These are phyloP conservation scores for Fusarium pseudocircinatum DNA, from an alignment of 2,329 filamentous ascomycete species.

Conservation along the genomic window DNA sequence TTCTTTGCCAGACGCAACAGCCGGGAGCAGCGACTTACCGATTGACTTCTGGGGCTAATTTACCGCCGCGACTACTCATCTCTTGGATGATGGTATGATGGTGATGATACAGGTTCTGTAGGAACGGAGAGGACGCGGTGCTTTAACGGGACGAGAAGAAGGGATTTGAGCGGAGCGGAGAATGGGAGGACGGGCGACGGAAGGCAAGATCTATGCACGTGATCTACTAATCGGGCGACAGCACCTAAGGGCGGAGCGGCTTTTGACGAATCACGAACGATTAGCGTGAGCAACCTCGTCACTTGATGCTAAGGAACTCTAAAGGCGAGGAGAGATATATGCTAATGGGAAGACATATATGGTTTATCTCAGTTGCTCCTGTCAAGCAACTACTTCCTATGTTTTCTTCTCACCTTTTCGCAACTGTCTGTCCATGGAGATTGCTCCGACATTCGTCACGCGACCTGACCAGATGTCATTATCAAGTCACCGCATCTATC, in stretches of 20 bases:
- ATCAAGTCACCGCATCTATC: slow-evolving; percentile 8
- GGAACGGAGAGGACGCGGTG: slow-evolving; percentile 42
- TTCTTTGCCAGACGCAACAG: slow-evolving; percentile 2
- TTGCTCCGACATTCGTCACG: slow-evolving; percentile 25
- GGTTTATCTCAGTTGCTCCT: not conserved
- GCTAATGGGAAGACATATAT: not conserved
- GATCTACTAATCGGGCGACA: slow-evolving; percentile 31
- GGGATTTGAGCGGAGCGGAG: slow-evolving; percentile 46
- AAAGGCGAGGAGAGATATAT: not conserved
- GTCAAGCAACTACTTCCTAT: not conserved
- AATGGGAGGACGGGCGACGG: slow-evolving; percentile 40
- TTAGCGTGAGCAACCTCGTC: slow-evolving; percentile 37
- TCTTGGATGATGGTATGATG: slow-evolving; percentile 64
- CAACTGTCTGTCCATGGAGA: not conserved
- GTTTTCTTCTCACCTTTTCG: not conserved
- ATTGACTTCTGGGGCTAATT: slow-evolving; percentile 99
- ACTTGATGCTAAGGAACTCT: slow-evolving; percentile 18
- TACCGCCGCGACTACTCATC: slow-evolving; percentile 97
- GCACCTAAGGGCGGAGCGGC: not conserved
- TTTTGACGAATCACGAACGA: slow-evolving; percentile 14
- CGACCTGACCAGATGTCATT: slow-evolving; percentile 18
- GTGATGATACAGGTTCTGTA: slow-evolving; percentile 46
- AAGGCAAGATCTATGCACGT: slow-evolving; percentile 43
- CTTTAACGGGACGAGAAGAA: slow-evolving; percentile 40
- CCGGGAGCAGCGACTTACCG: slow-evolving; percentile 64